phyloP scores from a whole-genome alignment of 805 yeast genomes.

The Sporopachydermia quercuum region DNA sequence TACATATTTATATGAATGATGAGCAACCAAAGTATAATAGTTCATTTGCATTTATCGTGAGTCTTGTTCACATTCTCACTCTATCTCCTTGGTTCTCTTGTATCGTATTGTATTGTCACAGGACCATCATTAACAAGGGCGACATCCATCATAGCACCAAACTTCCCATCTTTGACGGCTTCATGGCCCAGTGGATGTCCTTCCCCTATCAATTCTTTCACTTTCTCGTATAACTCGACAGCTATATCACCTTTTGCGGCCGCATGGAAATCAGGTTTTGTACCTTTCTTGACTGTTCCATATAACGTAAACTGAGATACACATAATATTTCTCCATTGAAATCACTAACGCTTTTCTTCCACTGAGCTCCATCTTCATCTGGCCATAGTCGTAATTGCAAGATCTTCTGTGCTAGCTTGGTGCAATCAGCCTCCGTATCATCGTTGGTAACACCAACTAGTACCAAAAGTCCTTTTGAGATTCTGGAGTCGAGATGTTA shows the following conservation, averaged over 20 bases:
- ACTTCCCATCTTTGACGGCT: slow-evolving; percentile 72
- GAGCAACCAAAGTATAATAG: too few relatives aligned
- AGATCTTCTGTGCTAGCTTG: slow-evolving; percentile 51
- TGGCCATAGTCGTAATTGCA: slow-evolving; percentile 60
- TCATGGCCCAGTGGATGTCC: slow-evolving; percentile 30
- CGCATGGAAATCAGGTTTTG: slow-evolving; percentile 87
- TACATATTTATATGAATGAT: too few relatives aligned
- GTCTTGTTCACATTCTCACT: too few relatives aligned
- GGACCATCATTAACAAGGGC: slow-evolving; percentile 85
- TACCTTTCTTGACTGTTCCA: slow-evolving; percentile 76
- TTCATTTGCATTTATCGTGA: too few relatives aligned
- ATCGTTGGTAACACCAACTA: slow-evolving; percentile 71
- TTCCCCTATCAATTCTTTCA: slow-evolving; percentile 18
- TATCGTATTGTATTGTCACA: slow-evolving; percentile 72
- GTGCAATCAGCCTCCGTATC: slow-evolving; percentile 67
- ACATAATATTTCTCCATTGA: slow-evolving; percentile 59
- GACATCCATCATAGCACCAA: slow-evolving; percentile 98
- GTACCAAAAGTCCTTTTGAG: slow-evolving; percentile 55
- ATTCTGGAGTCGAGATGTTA: slow-evolving; percentile 25
- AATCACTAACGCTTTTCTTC: slow-evolving; percentile 55
- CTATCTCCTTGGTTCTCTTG: slow-evolving; percentile 26
- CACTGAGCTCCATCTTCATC: slow-evolving; percentile 62
- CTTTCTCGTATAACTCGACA: slow-evolving; percentile 29
- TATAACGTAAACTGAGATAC: slow-evolving; percentile 85
- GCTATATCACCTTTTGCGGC: slow-evolving; percentile 74